Evolutionary conservation across 2,329 filamentous ascomycete species (phyloP).

Genomic region (Alternaria triticimaculans): DNA sequence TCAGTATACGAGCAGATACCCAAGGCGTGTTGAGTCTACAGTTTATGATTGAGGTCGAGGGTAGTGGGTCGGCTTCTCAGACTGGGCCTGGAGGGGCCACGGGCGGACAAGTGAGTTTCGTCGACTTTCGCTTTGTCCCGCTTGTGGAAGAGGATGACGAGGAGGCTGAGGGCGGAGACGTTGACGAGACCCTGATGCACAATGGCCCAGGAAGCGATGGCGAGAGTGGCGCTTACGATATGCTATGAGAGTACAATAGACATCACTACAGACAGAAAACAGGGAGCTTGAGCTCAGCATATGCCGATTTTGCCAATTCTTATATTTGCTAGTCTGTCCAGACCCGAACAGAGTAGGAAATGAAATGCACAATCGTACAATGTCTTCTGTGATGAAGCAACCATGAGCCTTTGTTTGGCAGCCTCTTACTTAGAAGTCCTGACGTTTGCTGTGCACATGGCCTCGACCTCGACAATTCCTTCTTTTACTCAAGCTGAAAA

Average conservation of each 20-base stretch:
- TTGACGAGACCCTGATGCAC: constrained; percentile 27
- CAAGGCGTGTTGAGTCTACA: constrained; percentile 93
- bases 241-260: background rate
- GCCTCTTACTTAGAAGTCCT: background rate
- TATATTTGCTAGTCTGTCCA: background rate
- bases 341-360: background rate
- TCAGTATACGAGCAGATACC: constrained; percentile 84
- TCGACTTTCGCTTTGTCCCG: constrained; percentile 84
- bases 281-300: background rate
- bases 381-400: background rate
- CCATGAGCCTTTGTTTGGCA: background rate
- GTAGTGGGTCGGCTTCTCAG: background rate
- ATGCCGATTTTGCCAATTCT: background rate
- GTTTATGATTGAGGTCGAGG: constrained; percentile 90
- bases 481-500: background rate
- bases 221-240: constrained; percentile 1
- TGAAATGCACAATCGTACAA: background rate
- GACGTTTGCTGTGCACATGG: background rate
- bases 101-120: constrained; percentile 65
- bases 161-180: constrained; percentile 19
- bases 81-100: constrained; percentile 49
- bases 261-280: background rate
- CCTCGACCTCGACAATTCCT: background rate
- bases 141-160: constrained; percentile 60
- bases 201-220: constrained; percentile 13